phyloP scores from a whole-genome alignment of 805 yeast genomes.

The Metschnikowia gelsemii region DNA sequence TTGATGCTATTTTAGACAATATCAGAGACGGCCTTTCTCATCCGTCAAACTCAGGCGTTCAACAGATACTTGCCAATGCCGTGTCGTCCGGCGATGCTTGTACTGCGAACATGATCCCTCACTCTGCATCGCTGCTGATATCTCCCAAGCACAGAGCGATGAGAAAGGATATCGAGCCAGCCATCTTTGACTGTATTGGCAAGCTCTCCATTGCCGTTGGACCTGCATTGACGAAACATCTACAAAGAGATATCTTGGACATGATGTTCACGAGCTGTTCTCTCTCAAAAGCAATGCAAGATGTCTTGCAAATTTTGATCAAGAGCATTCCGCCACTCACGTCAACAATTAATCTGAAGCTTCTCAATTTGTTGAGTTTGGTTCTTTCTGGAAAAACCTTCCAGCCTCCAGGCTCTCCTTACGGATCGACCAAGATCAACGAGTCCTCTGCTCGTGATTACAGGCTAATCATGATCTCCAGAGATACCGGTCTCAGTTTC shows the following conservation, averaged over 20 bases:
- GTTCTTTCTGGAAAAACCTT: conserved; percentile 81
- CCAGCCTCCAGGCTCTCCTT: conserved; percentile 84
- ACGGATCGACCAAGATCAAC: conserved; percentile 57
- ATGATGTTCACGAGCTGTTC: conserved; percentile 75
- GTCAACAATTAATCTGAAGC: conserved; percentile 64
- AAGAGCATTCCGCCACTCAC: conserved; percentile 78
- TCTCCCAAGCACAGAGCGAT: conserved; percentile 53
- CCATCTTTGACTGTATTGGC: conserved; percentile 85
- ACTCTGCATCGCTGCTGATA: conserved; percentile 28
- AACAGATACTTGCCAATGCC: conserved; percentile 41
- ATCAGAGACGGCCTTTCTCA: conserved; percentile 71
- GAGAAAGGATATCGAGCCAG: conserved; percentile 75
- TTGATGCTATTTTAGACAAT: conserved; percentile 83
- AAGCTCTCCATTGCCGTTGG: conserved; percentile 88
- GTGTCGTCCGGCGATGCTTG: conserved; percentile 28
- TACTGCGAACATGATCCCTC: conserved; percentile 24
- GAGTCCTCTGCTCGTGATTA: conserved; percentile 70
- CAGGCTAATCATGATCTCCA: conserved; percentile 68
- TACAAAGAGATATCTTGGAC: conserved; percentile 78
- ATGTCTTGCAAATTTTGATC: conserved; percentile 65
- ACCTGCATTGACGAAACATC: conserved; percentile 85
- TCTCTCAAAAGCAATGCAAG: conserved; percentile 77
- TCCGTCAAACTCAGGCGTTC: conserved; percentile 36
- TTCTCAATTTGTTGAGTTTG: conserved; percentile 67
- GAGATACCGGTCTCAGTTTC: conserved; percentile 57